These are phyloP conservation scores for Botryotinia globosa DNA, from an alignment of 2,329 filamentous ascomycete genomes.

Conservation along the genomic window DNA sequence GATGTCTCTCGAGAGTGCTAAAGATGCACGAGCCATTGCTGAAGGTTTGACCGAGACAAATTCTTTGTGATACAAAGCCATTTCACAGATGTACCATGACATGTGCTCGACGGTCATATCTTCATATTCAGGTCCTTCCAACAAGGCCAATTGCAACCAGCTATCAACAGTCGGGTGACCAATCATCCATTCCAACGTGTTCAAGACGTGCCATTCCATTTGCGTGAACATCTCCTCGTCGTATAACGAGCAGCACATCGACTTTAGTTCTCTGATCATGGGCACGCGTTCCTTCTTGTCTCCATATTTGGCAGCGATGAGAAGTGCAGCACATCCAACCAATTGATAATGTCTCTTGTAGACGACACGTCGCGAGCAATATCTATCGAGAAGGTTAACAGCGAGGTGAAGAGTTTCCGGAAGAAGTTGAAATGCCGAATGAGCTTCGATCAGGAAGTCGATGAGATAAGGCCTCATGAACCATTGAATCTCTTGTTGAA, in stretches of 20 bases:
- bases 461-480: constrained; percentile 98
- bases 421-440: constrained; percentile 88
- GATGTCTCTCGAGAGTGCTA: constrained; percentile 84
- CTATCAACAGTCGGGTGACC: constrained; percentile 95
- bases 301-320: constrained; percentile 97
- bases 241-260: constrained; percentile 98
- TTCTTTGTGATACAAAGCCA: constrained; percentile 92
- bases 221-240: constrained; percentile 99
- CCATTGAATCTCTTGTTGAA: constrained; percentile 99
- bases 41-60: constrained; percentile 93
- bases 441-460: constrained; percentile 96
- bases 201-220: constrained; percentile 99
- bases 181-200: constrained; percentile 94
- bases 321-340: constrained; percentile 89
- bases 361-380: constrained; percentile 95
- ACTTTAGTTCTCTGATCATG: constrained; percentile 93
- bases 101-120: constrained; percentile 91
- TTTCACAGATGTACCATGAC: constrained; percentile 90
- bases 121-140: constrained; percentile 65
- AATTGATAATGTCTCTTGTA: constrained; percentile 99
- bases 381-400: constrained; percentile 93
- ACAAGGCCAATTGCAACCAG: constrained; percentile 83
- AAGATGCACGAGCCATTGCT: constrained; percentile 81
- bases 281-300: constrained; percentile 99
- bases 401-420: constrained; percentile 95